These are phyloP conservation scores for Lactifluus hygrophoroides DNA, from an alignment of 768 basidiomycete genomes.

Conservation along the genomic window DNA sequence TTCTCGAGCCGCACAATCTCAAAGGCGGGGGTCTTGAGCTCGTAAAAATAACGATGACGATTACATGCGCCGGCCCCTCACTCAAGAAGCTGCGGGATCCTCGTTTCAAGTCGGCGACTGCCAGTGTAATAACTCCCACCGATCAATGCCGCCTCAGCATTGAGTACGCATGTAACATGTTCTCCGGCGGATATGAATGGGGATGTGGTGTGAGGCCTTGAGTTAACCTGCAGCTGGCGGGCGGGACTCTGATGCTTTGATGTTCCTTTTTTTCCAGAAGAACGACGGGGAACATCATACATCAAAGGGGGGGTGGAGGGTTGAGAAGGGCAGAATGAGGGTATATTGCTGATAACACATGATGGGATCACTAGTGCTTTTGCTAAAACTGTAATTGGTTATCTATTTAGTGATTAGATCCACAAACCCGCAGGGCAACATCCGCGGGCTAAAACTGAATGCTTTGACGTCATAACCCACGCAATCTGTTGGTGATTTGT, in stretches of 20 bases:
- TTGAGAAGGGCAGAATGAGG: no score
- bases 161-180: background rate
- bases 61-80: no score
- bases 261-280: background rate
- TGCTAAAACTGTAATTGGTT: background rate
- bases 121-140: background rate
- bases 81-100: no score
- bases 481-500: no score
- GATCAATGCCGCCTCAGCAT: background rate
- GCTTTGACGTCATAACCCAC: no score
- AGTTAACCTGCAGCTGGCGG: background rate
- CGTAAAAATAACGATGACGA: no score
- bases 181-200: background rate
- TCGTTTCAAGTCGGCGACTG: no score
- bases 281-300: no score
- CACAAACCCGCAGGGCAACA: background rate
- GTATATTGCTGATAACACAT: background rate
- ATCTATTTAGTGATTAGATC: background rate
- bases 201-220: background rate
- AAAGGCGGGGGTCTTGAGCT: no score
- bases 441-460: background rate
- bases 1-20: background rate
- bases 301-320: no score
- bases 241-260: no score
- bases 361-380: background rate